Evolutionary conservation across 257 asterid species (phyloP), one percentile per base, ranked within the genome.

Genomic region (Solanum paucissectum): DNA sequence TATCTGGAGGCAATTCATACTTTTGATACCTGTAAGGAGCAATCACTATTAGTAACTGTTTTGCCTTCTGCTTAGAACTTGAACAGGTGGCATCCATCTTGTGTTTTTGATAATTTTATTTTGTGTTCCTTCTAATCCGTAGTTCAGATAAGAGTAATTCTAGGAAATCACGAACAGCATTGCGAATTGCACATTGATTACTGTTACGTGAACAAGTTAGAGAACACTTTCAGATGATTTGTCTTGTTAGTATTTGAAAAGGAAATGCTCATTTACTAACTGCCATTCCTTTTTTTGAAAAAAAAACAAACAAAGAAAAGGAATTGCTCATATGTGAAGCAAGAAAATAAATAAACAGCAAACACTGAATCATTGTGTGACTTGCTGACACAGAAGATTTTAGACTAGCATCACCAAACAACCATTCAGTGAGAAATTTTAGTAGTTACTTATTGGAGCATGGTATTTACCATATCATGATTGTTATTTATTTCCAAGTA

Each of bases 401-500:
- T 42, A 13, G 83, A 40, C 62, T 77, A 40, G 84, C 64, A 40
- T 25, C n/a, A 77, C 36, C 84, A 77, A 42, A 77, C 64, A 77
- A 77, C 64, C 84, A 77, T 42, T 42, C 62, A 77, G 62, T 42
- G 23, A 77, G 62, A 37, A 42, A 42, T 77, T 33, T 1, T 36
- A 3, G 21, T 75, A 38, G 37, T 42, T 42, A 27, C 8, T 77
- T 25, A 77, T 42, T 77, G n/a, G 37, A 76, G n/a, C 21, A 46
- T 64, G 40, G 83, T 58, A 77, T 77, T 40, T 40, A n/a, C 60
- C 40, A 75, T 34, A 52, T 62, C 83, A 89, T 79, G 62, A 68
- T 29, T 77, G 85, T 66, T 77, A 76, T 88, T 87, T 68, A 87
- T 88, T 87, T 72, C 73, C 71, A 86, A 88, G 36, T 29, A 18